A percentile compares a stretch with the other conserved stretches of the same genome.
These are phyloP conservation scores for Apiospora marii DNA, from an alignment of 2,329 filamentous ascomycete genomes.

Conservation along the genomic window DNA sequence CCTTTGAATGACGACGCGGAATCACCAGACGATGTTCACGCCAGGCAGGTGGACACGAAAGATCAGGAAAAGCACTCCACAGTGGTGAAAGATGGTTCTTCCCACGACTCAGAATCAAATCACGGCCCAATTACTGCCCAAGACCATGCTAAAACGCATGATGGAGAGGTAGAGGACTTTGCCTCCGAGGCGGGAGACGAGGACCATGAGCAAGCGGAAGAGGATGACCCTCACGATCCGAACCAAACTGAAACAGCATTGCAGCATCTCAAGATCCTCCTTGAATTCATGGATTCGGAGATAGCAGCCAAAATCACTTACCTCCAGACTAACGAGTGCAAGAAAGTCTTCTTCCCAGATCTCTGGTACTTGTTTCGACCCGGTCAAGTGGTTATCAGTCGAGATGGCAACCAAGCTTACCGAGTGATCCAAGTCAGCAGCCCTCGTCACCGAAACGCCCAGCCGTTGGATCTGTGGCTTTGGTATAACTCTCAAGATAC, in stretches of 20 bases:
- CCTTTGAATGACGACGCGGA: not conserved
- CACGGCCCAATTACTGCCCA: not conserved
- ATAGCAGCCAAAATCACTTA: constrained; percentile 27
- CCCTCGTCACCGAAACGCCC: constrained; percentile 15
- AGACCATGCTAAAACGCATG: no score
- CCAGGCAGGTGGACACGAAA: not conserved
- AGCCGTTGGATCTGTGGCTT: constrained; percentile 9
- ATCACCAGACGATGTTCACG: not conserved
- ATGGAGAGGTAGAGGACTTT: not conserved
- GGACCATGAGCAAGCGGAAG: not conserved
- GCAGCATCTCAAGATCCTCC: not conserved
- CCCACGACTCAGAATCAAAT: not conserved
- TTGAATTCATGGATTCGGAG: constrained; percentile 25
- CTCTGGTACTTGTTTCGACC: constrained; percentile 39
- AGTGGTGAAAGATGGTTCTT: not conserved
- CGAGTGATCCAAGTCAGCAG: constrained; percentile 33
- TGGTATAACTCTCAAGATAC: constrained; percentile 19
- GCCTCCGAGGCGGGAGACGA: not conserved
- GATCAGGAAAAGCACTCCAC: not conserved
- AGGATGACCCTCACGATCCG: not conserved
- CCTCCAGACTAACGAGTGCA: constrained; percentile 26
- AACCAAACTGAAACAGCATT: not conserved
- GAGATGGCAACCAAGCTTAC: constrained; percentile 37
- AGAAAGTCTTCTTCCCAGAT: constrained; percentile 34
- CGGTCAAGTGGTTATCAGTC: constrained; percentile 29